Evolutionary conservation across 2,329 filamentous ascomycete species (phyloP), one percentile per base, ranked within the genome.

Genomic region (Venturia effusa): DNA sequence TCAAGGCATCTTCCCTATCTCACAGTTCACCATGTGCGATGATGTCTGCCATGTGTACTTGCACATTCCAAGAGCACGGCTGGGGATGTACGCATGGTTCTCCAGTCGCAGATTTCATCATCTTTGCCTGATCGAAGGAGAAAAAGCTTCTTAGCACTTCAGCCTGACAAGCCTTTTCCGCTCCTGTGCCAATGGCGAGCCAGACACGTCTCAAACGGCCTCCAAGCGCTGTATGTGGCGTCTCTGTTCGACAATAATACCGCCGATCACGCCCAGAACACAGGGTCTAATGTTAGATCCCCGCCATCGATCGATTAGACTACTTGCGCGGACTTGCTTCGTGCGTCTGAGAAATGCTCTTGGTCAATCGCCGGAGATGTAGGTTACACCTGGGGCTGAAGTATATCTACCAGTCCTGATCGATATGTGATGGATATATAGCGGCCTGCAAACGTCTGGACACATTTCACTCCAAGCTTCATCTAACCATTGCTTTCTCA

Each of bases 361-460:
- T 40, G 37, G 59, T 60, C 59, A 60, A 30, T 10, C 59, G 40
- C 59, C 59, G 59, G 59, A 60, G 59, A 60, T 37, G 34, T 51
- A 34, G 51, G 1, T 37, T 41, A 39, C 34, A 41, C 10, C 37
- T 41, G 22, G 34, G 55, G 1, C 19, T 54, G 6, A 27, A 34
- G 19, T 19, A 27, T 60, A 19, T 37, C 55, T 59, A 13, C 37
- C 37, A 6, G 19, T 34, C 30, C 37, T 37, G 30, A 24, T 24
- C 15, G 45, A 24, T 51, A 22, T 51, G 30, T 10, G 22, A 43
- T 60, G 17, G 59, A 43, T 60, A 60, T 60, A 60, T 41, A 41
- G 37, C 40, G 6, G 17, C 34, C 22, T 27, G 11, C 34, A 39
- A 8, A n/a, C 32, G 15, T 30, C 55, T 22, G 13, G 11, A 1